phyloP scores from a whole-genome alignment of 1,139 yeast genomes.

The Williopsis jadinii region DNA sequence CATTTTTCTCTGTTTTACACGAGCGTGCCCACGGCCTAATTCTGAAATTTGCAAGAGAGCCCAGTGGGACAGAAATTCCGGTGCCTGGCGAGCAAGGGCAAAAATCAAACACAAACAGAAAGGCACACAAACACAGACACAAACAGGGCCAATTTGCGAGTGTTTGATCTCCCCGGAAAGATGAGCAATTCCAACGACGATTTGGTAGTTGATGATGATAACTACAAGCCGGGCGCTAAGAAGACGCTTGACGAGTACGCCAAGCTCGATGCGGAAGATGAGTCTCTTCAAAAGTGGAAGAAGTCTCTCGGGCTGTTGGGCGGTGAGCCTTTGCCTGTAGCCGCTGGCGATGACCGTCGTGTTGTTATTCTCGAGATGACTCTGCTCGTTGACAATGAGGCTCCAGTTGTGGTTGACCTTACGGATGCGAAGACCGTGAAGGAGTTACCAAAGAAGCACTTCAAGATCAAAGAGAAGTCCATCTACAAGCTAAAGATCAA shows the following conservation, averaged over 20 bases:
- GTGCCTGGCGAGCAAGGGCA: too few species aligned
- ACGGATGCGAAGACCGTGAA: constrained; percentile 46
- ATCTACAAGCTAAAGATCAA: constrained; percentile 66
- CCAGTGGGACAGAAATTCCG: neutral
- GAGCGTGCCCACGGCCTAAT: too few species aligned
- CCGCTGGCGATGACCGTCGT: constrained; percentile 68
- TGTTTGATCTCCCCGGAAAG: neutral
- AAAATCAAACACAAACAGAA: too few species aligned
- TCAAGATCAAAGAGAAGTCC: constrained; percentile 73
- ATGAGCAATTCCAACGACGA: constrained; percentile 35
- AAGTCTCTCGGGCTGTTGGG: constrained; percentile 71
- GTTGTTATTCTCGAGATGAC: constrained; percentile 79
- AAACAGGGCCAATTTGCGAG: too few species aligned
- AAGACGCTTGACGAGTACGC: constrained; percentile 83
- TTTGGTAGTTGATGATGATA: constrained; percentile 53
- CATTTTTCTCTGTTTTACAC: too few species aligned
- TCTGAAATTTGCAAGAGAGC: neutral
- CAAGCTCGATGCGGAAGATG: constrained; percentile 83
- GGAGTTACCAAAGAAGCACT: constrained; percentile 47
- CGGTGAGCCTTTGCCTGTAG: constrained; percentile 57
- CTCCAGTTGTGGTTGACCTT: constrained; percentile 57
- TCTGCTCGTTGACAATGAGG: constrained; percentile 56
- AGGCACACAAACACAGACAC: too few species aligned
- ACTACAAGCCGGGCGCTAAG: constrained; percentile 75
- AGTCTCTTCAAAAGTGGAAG: constrained; percentile 89